Conservation (phyloP, 2,329 filamentous ascomycete species). For the Pseudogymnoascus verrucosus region DNA sequence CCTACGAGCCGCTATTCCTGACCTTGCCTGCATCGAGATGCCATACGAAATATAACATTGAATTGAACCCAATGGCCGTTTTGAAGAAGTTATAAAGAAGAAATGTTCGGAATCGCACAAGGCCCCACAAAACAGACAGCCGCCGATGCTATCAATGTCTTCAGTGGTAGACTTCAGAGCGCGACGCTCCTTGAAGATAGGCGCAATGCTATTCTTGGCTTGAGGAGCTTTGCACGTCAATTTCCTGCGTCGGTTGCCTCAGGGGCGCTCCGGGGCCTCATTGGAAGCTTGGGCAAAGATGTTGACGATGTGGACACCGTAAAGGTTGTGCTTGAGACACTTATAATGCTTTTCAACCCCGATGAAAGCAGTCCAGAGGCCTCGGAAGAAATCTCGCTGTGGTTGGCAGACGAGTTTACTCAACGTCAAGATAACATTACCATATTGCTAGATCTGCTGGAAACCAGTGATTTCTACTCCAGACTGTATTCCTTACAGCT, state of each 20-base stretch:
- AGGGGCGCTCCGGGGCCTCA: constrained; percentile 80
- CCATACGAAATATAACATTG: neutral
- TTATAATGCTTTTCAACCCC: constrained; percentile 81
- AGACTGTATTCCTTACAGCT: constrained; percentile 87
- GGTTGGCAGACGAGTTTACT: constrained; percentile 96
- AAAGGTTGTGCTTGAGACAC: constrained; percentile 88
- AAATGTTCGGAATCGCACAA: constrained; percentile 57
- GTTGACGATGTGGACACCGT: constrained; percentile 92
- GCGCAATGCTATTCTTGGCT: constrained; percentile 81
- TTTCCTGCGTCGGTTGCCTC: constrained; percentile 95
- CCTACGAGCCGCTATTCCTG: neutral
- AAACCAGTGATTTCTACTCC: constrained; percentile 80
- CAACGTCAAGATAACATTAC: constrained; percentile 96
- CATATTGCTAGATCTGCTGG: constrained; percentile 79
- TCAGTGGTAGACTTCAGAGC: constrained; percentile 79
- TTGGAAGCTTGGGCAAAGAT: constrained; percentile 78
- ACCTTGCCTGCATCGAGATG: neutral
- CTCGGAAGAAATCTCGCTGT: constrained; percentile 90
- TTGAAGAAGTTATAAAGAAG: constrained; percentile 6
- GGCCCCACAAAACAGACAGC: constrained; percentile 94
- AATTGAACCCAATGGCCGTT: constrained; percentile 7
- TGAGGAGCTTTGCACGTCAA: constrained; percentile 92
- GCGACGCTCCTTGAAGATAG: constrained; percentile 92
- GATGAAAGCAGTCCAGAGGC: constrained; percentile 74
- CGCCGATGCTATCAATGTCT: constrained; percentile 83